A percentile compares a stretch with the other conserved stretches of the same genome.
Conservation (phyloP, 2,329 filamentous ascomycete species). For the Monascus ruber region DNA sequence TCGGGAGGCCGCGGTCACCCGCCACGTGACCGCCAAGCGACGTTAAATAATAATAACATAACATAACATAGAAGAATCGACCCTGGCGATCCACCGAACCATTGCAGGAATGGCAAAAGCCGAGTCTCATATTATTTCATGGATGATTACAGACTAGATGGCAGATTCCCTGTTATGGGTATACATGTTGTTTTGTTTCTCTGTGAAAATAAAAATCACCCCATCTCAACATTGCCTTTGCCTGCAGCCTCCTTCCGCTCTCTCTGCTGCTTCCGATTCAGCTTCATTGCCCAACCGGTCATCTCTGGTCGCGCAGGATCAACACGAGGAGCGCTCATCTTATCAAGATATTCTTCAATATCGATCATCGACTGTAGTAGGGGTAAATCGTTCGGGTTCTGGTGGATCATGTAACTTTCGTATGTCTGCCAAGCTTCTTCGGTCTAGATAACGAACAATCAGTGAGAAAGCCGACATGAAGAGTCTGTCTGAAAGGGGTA, state of each 20-base stretch:
- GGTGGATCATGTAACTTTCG: slow-evolving; percentile 56
- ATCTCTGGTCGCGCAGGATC: slow-evolving; percentile 32
- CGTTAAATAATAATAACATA: no score
- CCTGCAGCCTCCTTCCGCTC: slow-evolving; percentile 7
- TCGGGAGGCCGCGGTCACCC: no score
- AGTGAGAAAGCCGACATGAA: neutral
- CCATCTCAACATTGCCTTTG: slow-evolving; percentile 11
- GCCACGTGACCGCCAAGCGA: no score
- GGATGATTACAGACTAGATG: no score
- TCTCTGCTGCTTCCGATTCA: slow-evolving; percentile 27
- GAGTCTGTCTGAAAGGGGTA: neutral
- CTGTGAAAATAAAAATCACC: slow-evolving; percentile 1
- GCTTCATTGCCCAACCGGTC: slow-evolving; percentile 35
- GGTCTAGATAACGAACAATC: slow-evolving; percentile 25
- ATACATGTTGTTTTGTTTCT: neutral
- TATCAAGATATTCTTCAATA: slow-evolving; percentile 51
- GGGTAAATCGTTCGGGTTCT: slow-evolving; percentile 32
- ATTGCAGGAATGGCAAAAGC: no score
- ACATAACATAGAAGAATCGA: no score
- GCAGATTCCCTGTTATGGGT: no score
- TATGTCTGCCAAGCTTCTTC: slow-evolving; percentile 66
- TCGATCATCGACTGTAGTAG: slow-evolving; percentile 45
- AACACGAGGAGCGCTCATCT: slow-evolving; percentile 46
- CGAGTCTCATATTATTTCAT: no score
- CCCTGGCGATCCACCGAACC: no score